Percentiles rank a stretch among this genome's conserved stretches.
Conservation (phyloP, 768 basidiomycete genomes). For the Lentinus brumalis region DNA sequence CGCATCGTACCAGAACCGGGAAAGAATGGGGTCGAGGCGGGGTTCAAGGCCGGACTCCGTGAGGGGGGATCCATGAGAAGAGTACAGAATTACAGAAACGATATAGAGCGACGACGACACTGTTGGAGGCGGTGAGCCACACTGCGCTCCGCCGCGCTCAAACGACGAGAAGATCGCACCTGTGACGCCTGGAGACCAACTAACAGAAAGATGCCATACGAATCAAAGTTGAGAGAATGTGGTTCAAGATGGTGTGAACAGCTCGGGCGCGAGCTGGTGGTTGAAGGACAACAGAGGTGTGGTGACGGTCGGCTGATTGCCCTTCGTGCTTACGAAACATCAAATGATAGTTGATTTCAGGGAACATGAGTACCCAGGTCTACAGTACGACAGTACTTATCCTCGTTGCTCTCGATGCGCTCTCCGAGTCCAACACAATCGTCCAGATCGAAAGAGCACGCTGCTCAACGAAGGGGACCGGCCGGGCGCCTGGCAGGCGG, state of each 20-base stretch:
- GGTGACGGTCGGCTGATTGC: conserved; percentile 22
- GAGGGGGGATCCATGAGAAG: conserved; percentile 54
- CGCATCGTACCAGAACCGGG: conserved; percentile 69
- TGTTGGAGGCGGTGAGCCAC: conserved; percentile 22
- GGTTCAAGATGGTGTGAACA: conserved; percentile 12
- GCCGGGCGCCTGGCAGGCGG: neutral
- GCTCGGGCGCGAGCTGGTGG: conserved; percentile 19
- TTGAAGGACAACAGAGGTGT: conserved; percentile 13
- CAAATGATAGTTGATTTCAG: conserved; percentile 20
- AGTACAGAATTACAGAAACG: conserved; percentile 18
- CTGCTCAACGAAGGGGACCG: too few species aligned
- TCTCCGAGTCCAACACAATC: too few species aligned
- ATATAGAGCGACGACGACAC: conserved; percentile 32
- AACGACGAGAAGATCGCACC: conserved; percentile 18
- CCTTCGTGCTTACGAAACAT: conserved; percentile 28
- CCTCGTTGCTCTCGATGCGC: too few species aligned
- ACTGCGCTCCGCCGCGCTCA: conserved; percentile 12
- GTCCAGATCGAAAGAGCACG: too few species aligned
- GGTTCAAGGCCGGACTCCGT: conserved; percentile 76
- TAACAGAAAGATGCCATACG: conserved; percentile 29
- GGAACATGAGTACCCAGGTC: neutral
- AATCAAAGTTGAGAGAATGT: conserved; percentile 7
- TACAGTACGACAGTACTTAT: neutral
- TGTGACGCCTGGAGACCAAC: conserved; percentile 24
- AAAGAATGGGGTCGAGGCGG: conserved; percentile 84